Percentiles rank a stretch among this genome's conserved stretches.
Evolutionary conservation across 345 rosid genomes (phyloP).

Genomic region (Citrus cavaleriei): DNA sequence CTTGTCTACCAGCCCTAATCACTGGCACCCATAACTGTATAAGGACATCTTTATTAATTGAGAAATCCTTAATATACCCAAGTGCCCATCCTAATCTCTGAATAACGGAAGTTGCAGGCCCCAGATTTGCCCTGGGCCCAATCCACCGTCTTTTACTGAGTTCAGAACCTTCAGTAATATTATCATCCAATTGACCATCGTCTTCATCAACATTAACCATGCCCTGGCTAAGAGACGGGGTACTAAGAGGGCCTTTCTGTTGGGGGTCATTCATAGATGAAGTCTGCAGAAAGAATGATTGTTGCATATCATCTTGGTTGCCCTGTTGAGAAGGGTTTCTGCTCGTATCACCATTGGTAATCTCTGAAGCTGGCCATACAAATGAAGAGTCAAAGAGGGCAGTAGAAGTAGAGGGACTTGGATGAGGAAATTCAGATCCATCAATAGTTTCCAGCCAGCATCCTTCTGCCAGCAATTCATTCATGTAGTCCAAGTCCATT

Average conservation of each 20-base stretch:
- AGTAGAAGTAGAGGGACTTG: slow-evolving; percentile 37
- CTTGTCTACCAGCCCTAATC: slow-evolving; percentile 56
- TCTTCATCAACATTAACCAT: slow-evolving; percentile 4
- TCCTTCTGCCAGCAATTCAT: slow-evolving; percentile 81
- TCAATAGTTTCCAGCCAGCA: slow-evolving; percentile 90
- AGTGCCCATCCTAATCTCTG: slow-evolving; percentile 71
- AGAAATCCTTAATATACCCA: slow-evolving; percentile 47
- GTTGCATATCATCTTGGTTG: slow-evolving; percentile 36
- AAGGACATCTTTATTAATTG: slow-evolving; percentile 63
- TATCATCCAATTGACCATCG: slow-evolving; percentile 6
- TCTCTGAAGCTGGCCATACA: slow-evolving; percentile 41
- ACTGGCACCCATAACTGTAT: slow-evolving; percentile 91
- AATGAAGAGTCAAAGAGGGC: slow-evolving; percentile 42
- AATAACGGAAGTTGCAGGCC: slow-evolving; percentile 47
- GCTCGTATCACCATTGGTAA: slow-evolving; percentile 25
- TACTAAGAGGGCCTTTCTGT: slow-evolving; percentile 22
- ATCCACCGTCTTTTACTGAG: slow-evolving; percentile 66
- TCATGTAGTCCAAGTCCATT: slow-evolving; percentile 72
- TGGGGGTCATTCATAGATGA: slow-evolving; percentile 26
- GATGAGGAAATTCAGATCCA: slow-evolving; percentile 71
- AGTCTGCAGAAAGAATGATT: slow-evolving; percentile 15
- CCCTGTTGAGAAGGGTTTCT: slow-evolving; percentile 22
- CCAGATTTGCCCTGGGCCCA: slow-evolving; percentile 45
- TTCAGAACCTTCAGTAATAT: slow-evolving; percentile 31
- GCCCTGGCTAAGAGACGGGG: slow-evolving; percentile 17